Conservation (phyloP, 129 eudicot species). For the Flaveria robusta region DNA sequence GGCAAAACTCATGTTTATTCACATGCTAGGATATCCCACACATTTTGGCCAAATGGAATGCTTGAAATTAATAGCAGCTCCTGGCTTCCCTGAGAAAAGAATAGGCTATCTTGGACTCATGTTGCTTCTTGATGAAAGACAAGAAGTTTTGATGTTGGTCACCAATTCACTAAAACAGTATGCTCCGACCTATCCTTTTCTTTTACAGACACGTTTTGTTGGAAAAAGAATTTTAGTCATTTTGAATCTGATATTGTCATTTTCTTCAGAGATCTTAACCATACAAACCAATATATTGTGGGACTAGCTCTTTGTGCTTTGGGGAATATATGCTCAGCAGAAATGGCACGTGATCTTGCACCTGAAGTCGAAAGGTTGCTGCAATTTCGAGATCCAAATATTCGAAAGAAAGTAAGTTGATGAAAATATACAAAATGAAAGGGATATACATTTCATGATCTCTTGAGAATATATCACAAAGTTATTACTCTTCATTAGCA, state of each 20-base stretch:
- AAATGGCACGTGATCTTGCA: slow-evolving; percentile 99
- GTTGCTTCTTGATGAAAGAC: slow-evolving; percentile 99
- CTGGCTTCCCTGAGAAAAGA: slow-evolving; percentile 99
- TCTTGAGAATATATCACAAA: background rate
- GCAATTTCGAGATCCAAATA: slow-evolving; percentile 95
- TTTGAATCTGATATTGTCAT: slow-evolving; percentile 15
- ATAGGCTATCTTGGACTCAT: slow-evolving; percentile 98
- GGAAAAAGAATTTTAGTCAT: slow-evolving; percentile 7
- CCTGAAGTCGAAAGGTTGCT: slow-evolving; percentile 96
- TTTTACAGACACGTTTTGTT: slow-evolving; percentile 7
- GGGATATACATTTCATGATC: background rate
- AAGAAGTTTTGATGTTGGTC: slow-evolving; percentile 97
- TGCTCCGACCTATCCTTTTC: slow-evolving; percentile 33
- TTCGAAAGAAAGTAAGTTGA: slow-evolving; percentile 88
- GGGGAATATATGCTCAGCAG: slow-evolving; percentile 96
- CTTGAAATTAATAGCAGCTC: slow-evolving; percentile 92
- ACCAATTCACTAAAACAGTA: slow-evolving; percentile 98
- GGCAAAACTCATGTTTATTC: slow-evolving; percentile 99
- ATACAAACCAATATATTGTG: slow-evolving; percentile 89
- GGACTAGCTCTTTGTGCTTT: slow-evolving; percentile 98
- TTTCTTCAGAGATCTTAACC: slow-evolving; percentile 81
- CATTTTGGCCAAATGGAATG: slow-evolving; percentile 99
- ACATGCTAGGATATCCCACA: slow-evolving; percentile 99
- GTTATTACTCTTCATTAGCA: background rate
- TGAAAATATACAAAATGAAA: slow-evolving; percentile 2